Conservation (phyloP, 768 basidiomycete genomes). For the Lyophyllum atratum region DNA sequence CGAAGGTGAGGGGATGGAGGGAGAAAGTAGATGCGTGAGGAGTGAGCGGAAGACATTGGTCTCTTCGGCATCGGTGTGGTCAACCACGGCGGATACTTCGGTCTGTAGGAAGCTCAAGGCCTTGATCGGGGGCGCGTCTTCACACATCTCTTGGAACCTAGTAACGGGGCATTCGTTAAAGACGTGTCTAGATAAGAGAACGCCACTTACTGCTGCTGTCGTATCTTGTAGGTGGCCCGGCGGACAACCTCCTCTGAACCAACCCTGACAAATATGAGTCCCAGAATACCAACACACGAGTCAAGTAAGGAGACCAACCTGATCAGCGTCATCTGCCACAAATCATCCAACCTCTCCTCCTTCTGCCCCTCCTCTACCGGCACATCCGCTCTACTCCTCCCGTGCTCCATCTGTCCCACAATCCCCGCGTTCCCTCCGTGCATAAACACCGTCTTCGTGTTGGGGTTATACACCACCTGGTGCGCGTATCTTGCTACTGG, state of each 20-base stretch:
- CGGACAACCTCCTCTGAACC: conserved; percentile 64
- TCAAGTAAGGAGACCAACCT: conserved; percentile 44
- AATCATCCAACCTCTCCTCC: conserved; percentile 67
- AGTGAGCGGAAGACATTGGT: conserved; percentile 64
- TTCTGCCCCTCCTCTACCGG: conserved; percentile 28
- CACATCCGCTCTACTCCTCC: conserved; percentile 15
- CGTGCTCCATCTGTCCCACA: conserved; percentile 17
- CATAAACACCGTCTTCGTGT: conserved; percentile 57
- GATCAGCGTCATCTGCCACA: conserved; percentile 73
- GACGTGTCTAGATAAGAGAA: background rate
- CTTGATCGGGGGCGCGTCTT: conserved; percentile 57
- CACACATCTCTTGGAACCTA: conserved; percentile 85
- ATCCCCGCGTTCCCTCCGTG: conserved; percentile 77
- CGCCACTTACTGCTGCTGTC: conserved; percentile 67
- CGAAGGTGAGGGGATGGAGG: conserved; percentile 25
- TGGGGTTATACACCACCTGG: conserved; percentile 73
- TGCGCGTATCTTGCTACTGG: conserved; percentile 76
- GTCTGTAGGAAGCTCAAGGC: conserved; percentile 74
- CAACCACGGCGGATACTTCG: conserved; percentile 69
- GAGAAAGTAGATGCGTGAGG: conserved; percentile 61
- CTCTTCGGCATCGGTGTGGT: conserved; percentile 66
- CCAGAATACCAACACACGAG: background rate
- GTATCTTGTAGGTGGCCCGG: conserved; percentile 60
- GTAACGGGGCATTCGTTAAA: background rate
- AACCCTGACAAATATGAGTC: conserved; percentile 42